These are phyloP conservation scores for Trapa bicornis DNA, from an alignment of 345 rosid genomes.

Conservation along the genomic window DNA sequence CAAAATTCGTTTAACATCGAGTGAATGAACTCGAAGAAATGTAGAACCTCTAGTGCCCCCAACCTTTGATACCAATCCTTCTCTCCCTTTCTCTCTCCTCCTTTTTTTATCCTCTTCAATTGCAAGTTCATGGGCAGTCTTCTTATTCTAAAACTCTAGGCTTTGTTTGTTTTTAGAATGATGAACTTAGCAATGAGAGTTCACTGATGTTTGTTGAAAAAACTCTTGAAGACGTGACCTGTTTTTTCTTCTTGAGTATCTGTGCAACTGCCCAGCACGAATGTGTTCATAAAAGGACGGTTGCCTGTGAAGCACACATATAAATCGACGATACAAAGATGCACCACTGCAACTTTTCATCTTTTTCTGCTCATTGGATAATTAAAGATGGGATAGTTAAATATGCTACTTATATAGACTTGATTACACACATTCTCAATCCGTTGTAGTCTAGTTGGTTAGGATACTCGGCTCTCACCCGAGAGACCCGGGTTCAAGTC, in stretches of 20 bases:
- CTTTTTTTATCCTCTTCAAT: background rate
- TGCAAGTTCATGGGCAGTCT: background rate
- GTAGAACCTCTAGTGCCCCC: no score
- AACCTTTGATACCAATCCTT: background rate
- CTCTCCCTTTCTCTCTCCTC: background rate
- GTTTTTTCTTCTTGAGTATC: no score
- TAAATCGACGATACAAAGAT: background rate
- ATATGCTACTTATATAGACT: no score
- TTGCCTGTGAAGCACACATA: background rate
- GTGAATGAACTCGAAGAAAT: no score
- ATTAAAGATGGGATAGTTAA: background rate
- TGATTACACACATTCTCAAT: no score
- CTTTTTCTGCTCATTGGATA: background rate
- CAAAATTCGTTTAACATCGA: no score
- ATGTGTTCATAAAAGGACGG: background rate
- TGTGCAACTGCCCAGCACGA: background rate
- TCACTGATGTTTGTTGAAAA: background rate
- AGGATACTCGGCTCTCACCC: constrained; percentile 73
- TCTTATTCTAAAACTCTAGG: background rate
- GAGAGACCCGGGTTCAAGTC: constrained; percentile 64
- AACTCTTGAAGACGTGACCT: background rate
- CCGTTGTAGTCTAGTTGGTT: constrained; percentile 77
- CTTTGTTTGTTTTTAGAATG: background rate
- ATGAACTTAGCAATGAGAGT: background rate
- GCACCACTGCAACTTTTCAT: background rate